These are phyloP conservation scores for Dothidotthia symphoricarpi DNA, from an alignment of 2,329 filamentous ascomycete species.

Conservation along the genomic window DNA sequence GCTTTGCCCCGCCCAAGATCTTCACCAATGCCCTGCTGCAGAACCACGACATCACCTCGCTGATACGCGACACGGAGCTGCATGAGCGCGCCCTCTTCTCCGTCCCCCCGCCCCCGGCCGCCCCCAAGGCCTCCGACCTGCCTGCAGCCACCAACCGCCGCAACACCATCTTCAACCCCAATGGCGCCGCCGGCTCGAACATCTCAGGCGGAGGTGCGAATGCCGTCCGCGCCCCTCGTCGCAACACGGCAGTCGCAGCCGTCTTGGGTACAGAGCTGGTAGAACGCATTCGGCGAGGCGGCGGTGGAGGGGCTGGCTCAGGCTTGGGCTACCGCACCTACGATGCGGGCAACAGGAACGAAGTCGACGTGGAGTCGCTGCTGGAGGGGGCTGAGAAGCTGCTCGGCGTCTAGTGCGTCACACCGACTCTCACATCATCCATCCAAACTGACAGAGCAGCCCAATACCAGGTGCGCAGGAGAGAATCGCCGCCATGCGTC, in stretches of 20 bases:
- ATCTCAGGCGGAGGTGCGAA: conserved; percentile 42
- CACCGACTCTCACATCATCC: too few relatives aligned
- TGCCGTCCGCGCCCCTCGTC: conserved; percentile 57
- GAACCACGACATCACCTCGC: conserved; percentile 84
- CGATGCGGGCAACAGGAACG: conserved; percentile 57
- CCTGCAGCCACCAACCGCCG: conserved; percentile 45
- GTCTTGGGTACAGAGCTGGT: conserved; percentile 87
- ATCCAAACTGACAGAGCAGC: conserved; percentile 37
- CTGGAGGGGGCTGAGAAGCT: conserved; percentile 86
- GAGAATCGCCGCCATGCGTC: conserved; percentile 69
- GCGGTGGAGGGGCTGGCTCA: conserved; percentile 54
- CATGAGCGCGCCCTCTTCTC: conserved; percentile 96
- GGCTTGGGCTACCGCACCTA: conserved; percentile 45
- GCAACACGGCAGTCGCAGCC: conserved; percentile 82
- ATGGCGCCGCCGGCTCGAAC: conserved; percentile 25
- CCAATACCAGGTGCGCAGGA: conserved; percentile 76
- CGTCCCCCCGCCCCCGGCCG: conserved; percentile 66
- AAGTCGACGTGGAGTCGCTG: conserved; percentile 82
- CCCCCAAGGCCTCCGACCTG: conserved; percentile 48
- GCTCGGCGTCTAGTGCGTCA: conserved; percentile 72
- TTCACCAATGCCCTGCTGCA: conserved; percentile 92
- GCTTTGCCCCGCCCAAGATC: conserved; percentile 86
- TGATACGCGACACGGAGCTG: conserved; percentile 92
- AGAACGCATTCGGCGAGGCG: conserved; percentile 67
- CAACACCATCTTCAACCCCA: conserved; percentile 50